A percentile compares a stretch with the other conserved stretches of the same genome.
Evolutionary conservation across 768 basidiomycete genomes (phyloP).

Genomic region (Cyclocybe aegerita): DNA sequence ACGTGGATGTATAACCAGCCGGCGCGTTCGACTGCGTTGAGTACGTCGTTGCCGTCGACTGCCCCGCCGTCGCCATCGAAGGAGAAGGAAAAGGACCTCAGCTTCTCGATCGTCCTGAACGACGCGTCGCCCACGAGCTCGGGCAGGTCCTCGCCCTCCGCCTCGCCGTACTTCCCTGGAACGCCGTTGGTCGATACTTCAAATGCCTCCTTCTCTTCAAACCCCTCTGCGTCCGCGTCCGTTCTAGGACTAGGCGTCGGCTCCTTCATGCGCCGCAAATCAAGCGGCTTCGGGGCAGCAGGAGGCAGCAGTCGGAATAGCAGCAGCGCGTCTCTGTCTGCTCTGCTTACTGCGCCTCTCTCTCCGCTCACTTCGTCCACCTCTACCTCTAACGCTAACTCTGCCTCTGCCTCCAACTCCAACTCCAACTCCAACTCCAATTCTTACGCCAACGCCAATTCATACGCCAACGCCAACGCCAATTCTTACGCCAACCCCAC

Average conservation of each 20-base stretch:
- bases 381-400: neutral
- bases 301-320: conserved; percentile 20
- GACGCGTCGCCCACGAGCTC: conserved; percentile 16
- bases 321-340: conserved; percentile 20
- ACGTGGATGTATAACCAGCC: conserved; percentile 97
- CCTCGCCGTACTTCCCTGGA: conserved; percentile 15
- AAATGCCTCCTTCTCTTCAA: neutral
- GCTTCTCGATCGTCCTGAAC: conserved; percentile 19
- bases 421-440: no score
- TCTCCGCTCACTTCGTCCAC: neutral
- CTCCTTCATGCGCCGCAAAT: conserved; percentile 23
- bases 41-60: conserved; percentile 27
- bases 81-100: conserved; percentile 7
- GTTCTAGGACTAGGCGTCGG: conserved; percentile 14
- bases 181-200: conserved; percentile 10
- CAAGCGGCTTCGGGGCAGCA: conserved; percentile 15
- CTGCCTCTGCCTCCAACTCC: no score
- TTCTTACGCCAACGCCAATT: no score
- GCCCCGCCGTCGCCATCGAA: conserved; percentile 8
- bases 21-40: conserved; percentile 2
- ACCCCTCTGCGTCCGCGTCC: neutral
- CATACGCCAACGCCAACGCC: no score
- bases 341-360: conserved; percentile 7
- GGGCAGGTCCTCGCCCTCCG: conserved; percentile 18
- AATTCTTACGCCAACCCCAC: no score